These are phyloP conservation scores for Tulasnella calospora DNA, from an alignment of 768 basidiomycete genomes.

Conservation along the genomic window DNA sequence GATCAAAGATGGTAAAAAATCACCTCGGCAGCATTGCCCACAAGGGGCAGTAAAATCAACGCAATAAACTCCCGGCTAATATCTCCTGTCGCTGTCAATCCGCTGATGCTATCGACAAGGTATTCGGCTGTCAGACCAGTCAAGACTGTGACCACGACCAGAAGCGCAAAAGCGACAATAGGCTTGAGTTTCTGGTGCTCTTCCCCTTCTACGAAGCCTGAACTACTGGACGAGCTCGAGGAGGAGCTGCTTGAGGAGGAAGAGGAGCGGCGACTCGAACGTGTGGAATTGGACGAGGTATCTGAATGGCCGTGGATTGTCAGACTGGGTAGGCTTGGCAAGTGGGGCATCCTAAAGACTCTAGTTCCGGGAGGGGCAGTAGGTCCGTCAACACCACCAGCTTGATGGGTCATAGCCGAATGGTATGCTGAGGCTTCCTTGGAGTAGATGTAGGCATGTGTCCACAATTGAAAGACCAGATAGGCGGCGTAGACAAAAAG, in stretches of 20 bases:
- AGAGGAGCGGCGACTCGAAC: background rate
- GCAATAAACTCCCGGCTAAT: constrained; percentile 74
- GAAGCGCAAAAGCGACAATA: constrained; percentile 50
- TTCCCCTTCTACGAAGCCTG: constrained; percentile 39
- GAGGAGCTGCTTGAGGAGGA: constrained; percentile 2
- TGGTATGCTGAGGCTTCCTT: constrained; percentile 23
- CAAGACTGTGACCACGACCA: constrained; percentile 53
- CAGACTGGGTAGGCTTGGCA: constrained; percentile 19
- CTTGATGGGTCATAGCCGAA: constrained; percentile 12
- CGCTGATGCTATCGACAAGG: constrained; percentile 73
- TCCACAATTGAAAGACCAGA: constrained; percentile 64
- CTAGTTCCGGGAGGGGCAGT: background rate
- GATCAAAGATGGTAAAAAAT: constrained; percentile 40
- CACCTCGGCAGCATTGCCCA: constrained; percentile 70
- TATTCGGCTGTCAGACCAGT: constrained; percentile 47
- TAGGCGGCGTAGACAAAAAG: constrained; percentile 26
- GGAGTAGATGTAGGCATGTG: constrained; percentile 65
- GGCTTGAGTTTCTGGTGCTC: constrained; percentile 49
- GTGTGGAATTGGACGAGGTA: background rate
- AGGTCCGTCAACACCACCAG: constrained; percentile 19
- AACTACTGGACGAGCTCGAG: background rate
- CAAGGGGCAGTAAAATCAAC: constrained; percentile 85
- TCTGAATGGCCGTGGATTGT: background rate
- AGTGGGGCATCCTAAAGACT: constrained; percentile 24
- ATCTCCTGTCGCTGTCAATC: constrained; percentile 47